Conservation (phyloP, 2,329 filamentous ascomycete species). For the Podosphaera leucotricha region DNA sequence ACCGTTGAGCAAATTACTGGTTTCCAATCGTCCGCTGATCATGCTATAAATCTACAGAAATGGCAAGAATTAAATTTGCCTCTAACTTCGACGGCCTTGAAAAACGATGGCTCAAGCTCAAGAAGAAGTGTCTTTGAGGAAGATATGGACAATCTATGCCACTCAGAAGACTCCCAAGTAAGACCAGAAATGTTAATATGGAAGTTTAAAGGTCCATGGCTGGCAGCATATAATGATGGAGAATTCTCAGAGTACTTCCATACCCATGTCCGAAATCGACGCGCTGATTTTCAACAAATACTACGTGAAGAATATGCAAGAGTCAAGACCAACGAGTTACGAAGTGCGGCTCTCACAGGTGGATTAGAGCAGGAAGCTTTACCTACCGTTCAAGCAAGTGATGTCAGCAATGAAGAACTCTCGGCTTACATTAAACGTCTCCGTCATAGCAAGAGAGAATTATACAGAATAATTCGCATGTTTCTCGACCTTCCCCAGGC, state of each 20-base stretch:
- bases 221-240: slow-evolving; percentile 36
- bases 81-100: slow-evolving; percentile 28
- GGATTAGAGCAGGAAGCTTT: not conserved
- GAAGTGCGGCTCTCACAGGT: slow-evolving; percentile 2
- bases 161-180: slow-evolving; percentile 16
- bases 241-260: slow-evolving; percentile 32
- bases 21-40: slow-evolving; percentile 62
- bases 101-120: slow-evolving; percentile 4
- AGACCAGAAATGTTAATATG: slow-evolving; percentile 24
- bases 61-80: slow-evolving; percentile 64
- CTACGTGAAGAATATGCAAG: slow-evolving; percentile 26
- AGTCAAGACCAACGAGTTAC: slow-evolving; percentile 20
- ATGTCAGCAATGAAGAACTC: slow-evolving; percentile 28
- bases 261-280: slow-evolving; percentile 28
- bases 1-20: slow-evolving; percentile 75
- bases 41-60: slow-evolving; percentile 59
- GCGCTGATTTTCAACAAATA: slow-evolving; percentile 29
- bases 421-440: slow-evolving; percentile 27
- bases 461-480: slow-evolving; percentile 31
- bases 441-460: slow-evolving; percentile 24
- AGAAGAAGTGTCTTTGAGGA: slow-evolving; percentile 35
- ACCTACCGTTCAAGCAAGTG: slow-evolving; percentile 9
- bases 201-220: slow-evolving; percentile 44
- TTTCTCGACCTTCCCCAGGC: slow-evolving; percentile 32
- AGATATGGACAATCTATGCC: slow-evolving; percentile 21